Conservation (phyloP, 2,329 filamentous ascomycete genomes). For the Aspergillus sp. region DNA sequence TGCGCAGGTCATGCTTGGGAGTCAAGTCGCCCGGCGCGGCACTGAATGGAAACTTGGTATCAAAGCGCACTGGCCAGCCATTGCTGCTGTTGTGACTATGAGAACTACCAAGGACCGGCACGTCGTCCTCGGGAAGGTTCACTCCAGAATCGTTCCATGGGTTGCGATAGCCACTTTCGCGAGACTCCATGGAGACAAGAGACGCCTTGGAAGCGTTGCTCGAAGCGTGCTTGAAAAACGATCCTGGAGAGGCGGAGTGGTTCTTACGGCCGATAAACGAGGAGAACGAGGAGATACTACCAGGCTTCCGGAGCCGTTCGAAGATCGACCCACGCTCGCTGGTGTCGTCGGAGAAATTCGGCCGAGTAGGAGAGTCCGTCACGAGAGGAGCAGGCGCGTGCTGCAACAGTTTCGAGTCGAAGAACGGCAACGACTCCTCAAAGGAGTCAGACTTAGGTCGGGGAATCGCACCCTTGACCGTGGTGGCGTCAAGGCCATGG, state of each 20-base stretch:
- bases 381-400: conserved; percentile 73
- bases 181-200: conserved; percentile 90
- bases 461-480: conserved; percentile 88
- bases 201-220: conserved; percentile 90
- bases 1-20: conserved; percentile 72
- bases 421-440: conserved; percentile 92
- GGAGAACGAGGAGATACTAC: conserved; percentile 86
- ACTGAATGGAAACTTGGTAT: conserved; percentile 59
- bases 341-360: conserved; percentile 71
- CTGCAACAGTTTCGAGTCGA: conserved; percentile 92
- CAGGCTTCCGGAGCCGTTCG: conserved; percentile 86
- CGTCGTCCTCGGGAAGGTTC: conserved; percentile 81
- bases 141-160: conserved; percentile 98
- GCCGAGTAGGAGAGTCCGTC: conserved; percentile 82
- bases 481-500: conserved; percentile 76
- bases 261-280: conserved; percentile 98
- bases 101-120: conserved; percentile 42
- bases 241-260: conserved; percentile 73
- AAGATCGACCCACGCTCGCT: conserved; percentile 77
- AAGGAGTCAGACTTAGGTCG: conserved; percentile 99
- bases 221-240: conserved; percentile 86
- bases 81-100: conserved; percentile 57
- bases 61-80: conserved; percentile 47
- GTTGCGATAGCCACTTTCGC: conserved; percentile 89
- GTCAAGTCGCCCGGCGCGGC: conserved; percentile 66